Percentiles rank a stretch among this genome's conserved stretches.
Evolutionary conservation across 345 rosid species (phyloP).

Genomic region (Eucalyptus marginata): DNA sequence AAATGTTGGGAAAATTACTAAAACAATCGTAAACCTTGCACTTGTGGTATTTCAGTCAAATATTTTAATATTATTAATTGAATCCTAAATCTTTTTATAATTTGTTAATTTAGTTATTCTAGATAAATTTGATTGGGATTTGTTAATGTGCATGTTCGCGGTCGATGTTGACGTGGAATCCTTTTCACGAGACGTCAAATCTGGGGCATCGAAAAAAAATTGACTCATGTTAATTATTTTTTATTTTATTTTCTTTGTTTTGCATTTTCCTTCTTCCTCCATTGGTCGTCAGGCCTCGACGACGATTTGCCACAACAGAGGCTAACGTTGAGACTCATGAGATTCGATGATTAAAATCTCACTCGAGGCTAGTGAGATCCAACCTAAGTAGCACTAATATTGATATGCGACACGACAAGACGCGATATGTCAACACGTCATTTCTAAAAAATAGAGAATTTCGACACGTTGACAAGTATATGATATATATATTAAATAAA

Average conservation of each 20-base stretch:
- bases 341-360: too few relatives aligned
- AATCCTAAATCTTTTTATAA: background rate
- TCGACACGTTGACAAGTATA: rapidly evolving
- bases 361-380: too few relatives aligned
- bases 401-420: rapidly evolving
- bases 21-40: background rate
- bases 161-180: too few relatives aligned
- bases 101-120: too few relatives aligned
- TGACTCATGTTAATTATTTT: too few relatives aligned
- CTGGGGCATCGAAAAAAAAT: too few relatives aligned
- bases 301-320: rapidly evolving
- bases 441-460: rapidly evolving
- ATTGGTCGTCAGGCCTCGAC: rapidly evolving
- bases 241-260: too few relatives aligned
- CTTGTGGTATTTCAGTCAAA: background rate
- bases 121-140: background rate
- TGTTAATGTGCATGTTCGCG: rapidly evolving
- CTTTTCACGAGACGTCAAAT: too few relatives aligned
- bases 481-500: too few relatives aligned
- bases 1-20: background rate
- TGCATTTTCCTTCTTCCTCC: background rate
- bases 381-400: too few relatives aligned
- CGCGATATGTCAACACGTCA: rapidly evolving
- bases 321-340: too few relatives aligned
- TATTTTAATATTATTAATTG: too few relatives aligned